Percentiles rank a stretch among this genome's conserved stretches.
phyloP scores from a whole-genome alignment of 2,329 filamentous ascomycete species.

The Blastomyces gilchristii region DNA sequence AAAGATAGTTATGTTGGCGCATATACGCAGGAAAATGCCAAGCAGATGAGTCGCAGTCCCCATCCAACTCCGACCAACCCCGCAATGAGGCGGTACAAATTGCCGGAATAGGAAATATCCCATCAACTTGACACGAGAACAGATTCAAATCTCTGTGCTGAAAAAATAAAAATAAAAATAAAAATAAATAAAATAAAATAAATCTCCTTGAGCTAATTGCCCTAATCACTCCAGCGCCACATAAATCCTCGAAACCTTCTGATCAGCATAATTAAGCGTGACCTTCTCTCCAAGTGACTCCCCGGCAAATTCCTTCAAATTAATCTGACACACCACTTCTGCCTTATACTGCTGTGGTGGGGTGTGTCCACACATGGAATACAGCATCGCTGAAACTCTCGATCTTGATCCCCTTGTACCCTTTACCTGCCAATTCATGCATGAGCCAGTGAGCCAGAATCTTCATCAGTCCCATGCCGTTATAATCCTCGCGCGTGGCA shows the following conservation, averaged over 20 bases:
- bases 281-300: slow-evolving; percentile 1
- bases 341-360: slow-evolving; percentile 16
- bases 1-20: too few species aligned
- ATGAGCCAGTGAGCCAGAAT: slow-evolving; percentile 29
- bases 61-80: too few species aligned
- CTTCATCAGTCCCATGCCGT: slow-evolving; percentile 27
- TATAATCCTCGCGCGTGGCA: slow-evolving; percentile 28
- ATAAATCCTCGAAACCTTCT: background rate
- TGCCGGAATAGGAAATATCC: too few species aligned
- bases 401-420: slow-evolving; percentile 29
- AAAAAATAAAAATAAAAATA: too few species aligned
- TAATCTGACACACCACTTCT: slow-evolving; percentile 11
- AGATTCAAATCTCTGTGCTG: too few species aligned
- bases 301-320: slow-evolving; percentile 13
- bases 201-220: too few species aligned
- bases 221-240: background rate
- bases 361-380: slow-evolving; percentile 14
- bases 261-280: background rate
- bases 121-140: too few species aligned
- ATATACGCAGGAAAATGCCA: too few species aligned
- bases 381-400: slow-evolving; percentile 22
- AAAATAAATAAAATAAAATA: too few species aligned
- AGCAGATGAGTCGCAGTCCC: too few species aligned
- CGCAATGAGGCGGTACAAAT: too few species aligned
- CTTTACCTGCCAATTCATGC: slow-evolving; percentile 25